Evolutionary conservation across 2,329 filamentous ascomycete genomes (phyloP).

Genomic region (Domatiomyces globalis): DNA sequence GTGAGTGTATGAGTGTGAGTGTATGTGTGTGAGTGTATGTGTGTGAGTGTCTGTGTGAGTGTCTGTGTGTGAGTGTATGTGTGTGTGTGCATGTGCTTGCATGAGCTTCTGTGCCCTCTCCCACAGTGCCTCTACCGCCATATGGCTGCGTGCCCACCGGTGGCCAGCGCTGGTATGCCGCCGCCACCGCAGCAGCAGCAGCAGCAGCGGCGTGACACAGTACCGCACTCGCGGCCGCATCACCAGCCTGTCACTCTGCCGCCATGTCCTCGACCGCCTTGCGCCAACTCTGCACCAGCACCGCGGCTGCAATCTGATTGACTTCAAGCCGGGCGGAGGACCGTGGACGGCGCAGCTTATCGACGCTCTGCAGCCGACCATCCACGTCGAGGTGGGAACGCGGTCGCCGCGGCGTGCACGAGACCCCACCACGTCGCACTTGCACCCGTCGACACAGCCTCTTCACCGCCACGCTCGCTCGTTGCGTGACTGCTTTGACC

Average conservation of each 20-base stretch:
- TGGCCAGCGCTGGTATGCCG: background rate
- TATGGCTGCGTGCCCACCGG: background rate
- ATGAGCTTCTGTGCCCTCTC: too few species aligned
- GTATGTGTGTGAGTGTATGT: too few species aligned
- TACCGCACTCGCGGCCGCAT: background rate
- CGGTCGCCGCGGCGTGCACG: too few species aligned
- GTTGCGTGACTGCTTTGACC: constrained; percentile 46
- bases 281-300: constrained; percentile 54
- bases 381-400: constrained; percentile 43
- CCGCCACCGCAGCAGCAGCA: background rate
- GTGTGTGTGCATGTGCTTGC: too few species aligned
- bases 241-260: background rate
- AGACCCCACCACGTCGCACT: too few species aligned
- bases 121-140: too few species aligned
- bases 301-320: constrained; percentile 68
- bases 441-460: constrained; percentile 27
- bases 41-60: too few species aligned
- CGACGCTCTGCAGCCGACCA: constrained; percentile 58
- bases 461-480: constrained; percentile 37
- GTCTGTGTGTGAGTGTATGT: too few species aligned
- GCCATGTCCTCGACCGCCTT: constrained; percentile 54
- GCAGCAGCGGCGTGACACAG: too few species aligned
- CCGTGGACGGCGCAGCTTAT: constrained; percentile 68
- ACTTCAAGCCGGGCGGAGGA: constrained; percentile 68
- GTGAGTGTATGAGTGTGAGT: too few species aligned